Base-by-base conservation (phyloP, 495 filamentous ascomycete genomes). In the Recurvomyces mirabilis region DNA sequence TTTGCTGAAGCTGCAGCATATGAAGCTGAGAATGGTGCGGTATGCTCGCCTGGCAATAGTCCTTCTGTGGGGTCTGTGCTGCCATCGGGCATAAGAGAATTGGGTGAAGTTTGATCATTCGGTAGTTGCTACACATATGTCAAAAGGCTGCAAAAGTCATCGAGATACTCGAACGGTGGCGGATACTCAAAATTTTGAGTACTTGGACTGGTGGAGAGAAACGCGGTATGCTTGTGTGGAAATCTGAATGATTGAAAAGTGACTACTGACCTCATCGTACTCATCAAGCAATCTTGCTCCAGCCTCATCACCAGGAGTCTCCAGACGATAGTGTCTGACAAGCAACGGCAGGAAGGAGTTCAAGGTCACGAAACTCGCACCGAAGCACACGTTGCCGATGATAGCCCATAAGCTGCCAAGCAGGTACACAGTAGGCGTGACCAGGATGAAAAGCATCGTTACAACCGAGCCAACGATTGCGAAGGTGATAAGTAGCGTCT, bases 401-500 rank as follows among this genome's bases (percentile, higher is more conserved):
- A 94, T 84, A 20, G 91, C 87, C 43, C 93, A 69, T 1, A 94
- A 39, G 1, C 79, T 84, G 33, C 82, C 89, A 13, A 96, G 68
- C 10, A 93, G 53, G 56, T 93, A 95, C 13, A 85, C 60, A 17
- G 70, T 67, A 13, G 85, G 74, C 13, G 74, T 69, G 26, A 95
- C 73, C 26, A 78, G 75, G 35, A 98, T 74, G 58, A 94, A 95
- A 1, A 83, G 65, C 88, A 96, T 98, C 5, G 84, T 93, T 34
- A 78, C 72, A 26, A 81, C 61, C 44, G 87, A 78, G 23, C 91
- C 91, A 20, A 77, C 68, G 59, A 86, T 80, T 24, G 83, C 91
- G 60, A 95, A 96, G 1, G 63, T 64, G 17, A 98, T 70, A 19
- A 98, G 66, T 12, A 98, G 73, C 28, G 73, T 78, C 64, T 98